phyloP scores from a whole-genome alignment of 192 early-diverging fungal genomes.

The Coemansia sp. region DNA sequence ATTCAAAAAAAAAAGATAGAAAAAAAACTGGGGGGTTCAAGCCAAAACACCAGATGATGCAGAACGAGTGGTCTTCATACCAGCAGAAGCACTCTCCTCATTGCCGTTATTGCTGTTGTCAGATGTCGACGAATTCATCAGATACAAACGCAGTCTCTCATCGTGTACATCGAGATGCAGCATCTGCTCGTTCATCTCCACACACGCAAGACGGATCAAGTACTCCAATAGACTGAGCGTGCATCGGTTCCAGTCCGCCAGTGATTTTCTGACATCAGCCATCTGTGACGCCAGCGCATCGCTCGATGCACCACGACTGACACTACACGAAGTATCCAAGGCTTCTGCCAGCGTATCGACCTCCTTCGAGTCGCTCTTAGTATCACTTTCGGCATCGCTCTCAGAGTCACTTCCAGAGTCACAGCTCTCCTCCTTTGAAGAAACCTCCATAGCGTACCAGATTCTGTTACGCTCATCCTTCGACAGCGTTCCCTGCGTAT shows the following conservation, averaged over 20 bases:
- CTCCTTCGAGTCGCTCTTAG: not conserved
- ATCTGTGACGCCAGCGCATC: not conserved
- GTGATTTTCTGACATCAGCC: slow-evolving; percentile 20
- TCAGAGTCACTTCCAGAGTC: slow-evolving; percentile 1
- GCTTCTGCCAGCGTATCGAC: not conserved
- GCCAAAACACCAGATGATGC: not conserved
- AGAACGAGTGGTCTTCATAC: not conserved
- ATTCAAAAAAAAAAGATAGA: not conserved
- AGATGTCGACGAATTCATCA: slow-evolving; percentile 17
- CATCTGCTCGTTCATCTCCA: slow-evolving; percentile 66
- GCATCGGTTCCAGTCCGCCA: slow-evolving; percentile 33
- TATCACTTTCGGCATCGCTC: not conserved
- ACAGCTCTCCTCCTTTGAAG: slow-evolving; percentile 14
- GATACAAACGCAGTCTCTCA: slow-evolving; percentile 65
- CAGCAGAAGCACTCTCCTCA: slow-evolving; percentile 1
- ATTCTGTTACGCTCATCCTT: not conserved
- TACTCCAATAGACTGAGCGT: slow-evolving; percentile 66
- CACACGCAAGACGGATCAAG: slow-evolving; percentile 59
- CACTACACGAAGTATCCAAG: slow-evolving; percentile 6
- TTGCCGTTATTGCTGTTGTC: not conserved
- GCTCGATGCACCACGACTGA: not conserved
- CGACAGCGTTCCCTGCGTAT: slow-evolving; percentile 23
- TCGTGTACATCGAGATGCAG: slow-evolving; percentile 66
- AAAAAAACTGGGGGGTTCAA: not conserved
- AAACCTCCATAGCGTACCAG: slow-evolving; percentile 15